A percentile compares a stretch with the other conserved stretches of the same genome.
phyloP scores from a whole-genome alignment of 768 basidiomycete species.

The Serpula lacrymans region DNA sequence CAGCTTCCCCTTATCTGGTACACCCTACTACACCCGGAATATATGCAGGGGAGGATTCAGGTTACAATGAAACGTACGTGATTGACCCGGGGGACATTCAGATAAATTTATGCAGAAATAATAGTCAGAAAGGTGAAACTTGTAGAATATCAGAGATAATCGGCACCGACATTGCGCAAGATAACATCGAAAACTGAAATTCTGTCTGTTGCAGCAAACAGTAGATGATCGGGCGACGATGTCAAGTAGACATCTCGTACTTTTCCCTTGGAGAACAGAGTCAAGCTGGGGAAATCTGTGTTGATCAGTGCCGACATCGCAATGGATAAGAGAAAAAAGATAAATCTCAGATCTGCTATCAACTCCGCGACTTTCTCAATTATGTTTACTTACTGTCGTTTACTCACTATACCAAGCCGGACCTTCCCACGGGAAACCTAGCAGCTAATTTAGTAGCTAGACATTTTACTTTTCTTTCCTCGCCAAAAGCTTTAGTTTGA shows the following conservation, averaged over 20 bases:
- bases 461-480: too few relatives aligned
- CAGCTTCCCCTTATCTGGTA: constrained; percentile 89
- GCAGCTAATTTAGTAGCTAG: too few relatives aligned
- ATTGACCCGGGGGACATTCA: too few relatives aligned
- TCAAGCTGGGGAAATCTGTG: constrained; percentile 58
- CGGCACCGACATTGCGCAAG: constrained; percentile 75
- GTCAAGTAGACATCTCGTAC: constrained; percentile 92
- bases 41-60: not conserved
- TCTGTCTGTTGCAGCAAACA: constrained; percentile 94
- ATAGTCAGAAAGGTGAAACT: not conserved
- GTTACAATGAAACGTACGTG: not conserved
- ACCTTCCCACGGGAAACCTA: too few relatives aligned
- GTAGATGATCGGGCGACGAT: constrained; percentile 64
- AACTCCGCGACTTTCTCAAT: too few relatives aligned
- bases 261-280: constrained; percentile 84
- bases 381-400: too few relatives aligned
- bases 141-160: not conserved
- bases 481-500: too few relatives aligned
- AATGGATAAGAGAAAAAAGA: too few relatives aligned
- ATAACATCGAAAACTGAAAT: constrained; percentile 98
- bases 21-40: constrained; percentile 56
- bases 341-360: too few relatives aligned
- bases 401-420: too few relatives aligned
- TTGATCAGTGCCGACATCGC: constrained; percentile 39
- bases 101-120: not conserved